Percentiles rank a stretch among this genome's conserved stretches.
Conservation (phyloP, 106 monocot genomes). For the Iris macrosiphon region DNA sequence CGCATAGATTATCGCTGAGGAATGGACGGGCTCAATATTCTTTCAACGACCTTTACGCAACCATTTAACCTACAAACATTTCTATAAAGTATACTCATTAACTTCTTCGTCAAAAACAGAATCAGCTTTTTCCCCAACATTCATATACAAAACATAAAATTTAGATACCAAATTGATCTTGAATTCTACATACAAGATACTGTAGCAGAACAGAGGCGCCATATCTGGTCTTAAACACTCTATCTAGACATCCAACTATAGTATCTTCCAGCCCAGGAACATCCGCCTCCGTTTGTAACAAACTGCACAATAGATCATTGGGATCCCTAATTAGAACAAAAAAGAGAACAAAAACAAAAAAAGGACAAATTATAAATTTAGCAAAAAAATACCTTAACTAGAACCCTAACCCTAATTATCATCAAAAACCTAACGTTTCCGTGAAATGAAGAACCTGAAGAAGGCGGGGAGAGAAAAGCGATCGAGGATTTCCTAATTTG, state of each 20-base stretch:
- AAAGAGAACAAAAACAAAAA: not conserved
- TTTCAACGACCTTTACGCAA: too few species aligned
- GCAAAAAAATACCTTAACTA: not conserved
- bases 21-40: too few species aligned
- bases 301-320: constrained; percentile 20
- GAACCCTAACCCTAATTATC: not conserved
- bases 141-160: too few species aligned
- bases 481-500: constrained; percentile 82
- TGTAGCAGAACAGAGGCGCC: constrained; percentile 66
- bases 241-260: constrained; percentile 71
- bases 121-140: too few species aligned
- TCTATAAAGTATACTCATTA: too few species aligned
- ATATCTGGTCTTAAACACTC: constrained; percentile 67
- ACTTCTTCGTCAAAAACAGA: too few species aligned
- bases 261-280: constrained; percentile 38
- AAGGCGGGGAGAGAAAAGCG: constrained; percentile 64
- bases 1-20: too few species aligned
- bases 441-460: constrained; percentile 33
- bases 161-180: too few species aligned
- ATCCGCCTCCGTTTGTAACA: constrained; percentile 42
- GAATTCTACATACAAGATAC: constrained; percentile 67
- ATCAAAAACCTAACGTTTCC: too few species aligned
- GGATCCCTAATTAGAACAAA: not conserved
- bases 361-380: constrained; percentile 2
- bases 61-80: too few species aligned